Evolutionary conservation across 306 rosid species (phyloP), one percentile per base, ranked within the genome.

Genomic region (Abrus precatorius): DNA sequence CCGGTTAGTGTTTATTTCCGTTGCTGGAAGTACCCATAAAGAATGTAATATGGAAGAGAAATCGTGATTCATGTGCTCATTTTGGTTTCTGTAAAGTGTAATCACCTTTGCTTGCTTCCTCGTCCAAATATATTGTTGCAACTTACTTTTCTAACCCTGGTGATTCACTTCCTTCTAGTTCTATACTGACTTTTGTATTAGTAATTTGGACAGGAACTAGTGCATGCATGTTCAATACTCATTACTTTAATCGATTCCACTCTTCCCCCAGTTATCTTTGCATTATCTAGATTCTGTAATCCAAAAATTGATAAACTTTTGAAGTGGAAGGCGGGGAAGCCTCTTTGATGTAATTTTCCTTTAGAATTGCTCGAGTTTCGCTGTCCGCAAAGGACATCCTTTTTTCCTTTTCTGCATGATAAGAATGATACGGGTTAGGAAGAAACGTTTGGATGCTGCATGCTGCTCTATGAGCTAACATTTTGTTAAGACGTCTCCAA

Each of bases 11-110:
- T 77, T 59, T 61, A 64, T 76, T 75, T 60, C 36, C 34, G 32
- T 61, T 28, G 47, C 59, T 68, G 64, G 55, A 78, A 75, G 56
- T 75, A 30, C 63, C 34, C 54, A 56, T 79, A 72, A 80, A 30
- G 47, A 20, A 45, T 83, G 78, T 84, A 53, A 76, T 80, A 34
- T 77, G 78, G 79, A 74, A 53, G 79, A 80, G 79, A 69, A 84
- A 77, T 78, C 84, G 72, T 49, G 75, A 73, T 63, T 80, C 47
- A 47, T 74, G 56, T 84, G 36, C 67, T 81, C 60, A 20, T 68
- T 65, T 69, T 77, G 71, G 36, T 81, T 75, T 78, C 1, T 77
- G 81, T 68, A 61, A 77, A 66, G 61, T 73, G 71, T 72, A 72
- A 66, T 68, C 40, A 47, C 48, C 68, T 20, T 67, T 59, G 75